Evolutionary conservation across 2,329 filamentous ascomycete genomes (phyloP).

Genomic region (Xylaria sp.): DNA sequence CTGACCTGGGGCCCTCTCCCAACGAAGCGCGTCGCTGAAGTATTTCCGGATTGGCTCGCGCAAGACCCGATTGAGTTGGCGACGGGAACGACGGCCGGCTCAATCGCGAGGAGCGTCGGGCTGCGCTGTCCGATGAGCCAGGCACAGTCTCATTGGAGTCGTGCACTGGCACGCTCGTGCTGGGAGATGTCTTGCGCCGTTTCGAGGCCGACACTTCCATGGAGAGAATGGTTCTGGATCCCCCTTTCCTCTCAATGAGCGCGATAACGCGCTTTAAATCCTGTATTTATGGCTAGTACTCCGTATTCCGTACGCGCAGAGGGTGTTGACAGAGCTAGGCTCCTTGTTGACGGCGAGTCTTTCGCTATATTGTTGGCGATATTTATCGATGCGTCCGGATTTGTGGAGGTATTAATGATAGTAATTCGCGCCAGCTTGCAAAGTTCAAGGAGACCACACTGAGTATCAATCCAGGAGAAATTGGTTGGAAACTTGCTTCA

Average conservation of each 20-base stretch:
- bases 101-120: conserved; percentile 26
- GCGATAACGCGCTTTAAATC: conserved; percentile 1
- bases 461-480: background rate
- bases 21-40: conserved; percentile 42
- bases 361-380: background rate
- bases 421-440: too few relatives aligned
- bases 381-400: background rate
- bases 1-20: conserved; percentile 18
- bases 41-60: conserved; percentile 56
- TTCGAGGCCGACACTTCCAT: conserved; percentile 59
- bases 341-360: background rate
- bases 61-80: conserved; percentile 60
- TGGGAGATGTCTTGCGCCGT: conserved; percentile 57
- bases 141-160: conserved; percentile 10
- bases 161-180: conserved; percentile 38
- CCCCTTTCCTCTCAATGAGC: background rate
- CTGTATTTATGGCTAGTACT: too few relatives aligned
- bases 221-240: background rate
- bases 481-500: too few relatives aligned
- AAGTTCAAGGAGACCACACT: background rate
- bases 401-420: too few relatives aligned
- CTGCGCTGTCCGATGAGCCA: conserved; percentile 13
- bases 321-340: background rate
- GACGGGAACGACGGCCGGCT: conserved; percentile 57
- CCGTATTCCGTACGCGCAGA: background rate